Evolutionary conservation across 2,329 filamentous ascomycete species (phyloP), one percentile per base, ranked within the genome.

Genomic region (Balansia obtecta): DNA sequence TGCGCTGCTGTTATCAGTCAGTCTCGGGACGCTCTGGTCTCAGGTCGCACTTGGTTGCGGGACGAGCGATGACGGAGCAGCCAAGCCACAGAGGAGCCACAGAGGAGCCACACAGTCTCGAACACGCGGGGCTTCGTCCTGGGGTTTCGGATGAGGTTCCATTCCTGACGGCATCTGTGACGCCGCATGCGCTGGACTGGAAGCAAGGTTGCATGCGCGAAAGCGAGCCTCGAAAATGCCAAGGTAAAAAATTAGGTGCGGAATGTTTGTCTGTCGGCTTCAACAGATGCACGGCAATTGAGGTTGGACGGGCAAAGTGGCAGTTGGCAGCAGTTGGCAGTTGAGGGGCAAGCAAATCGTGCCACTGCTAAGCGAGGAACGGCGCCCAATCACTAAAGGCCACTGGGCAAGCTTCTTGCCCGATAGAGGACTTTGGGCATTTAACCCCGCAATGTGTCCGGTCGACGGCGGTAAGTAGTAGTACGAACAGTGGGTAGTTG

Each of bases 371-470:
- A 40, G 37, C 37, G 45, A 46, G 45, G 11, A 42, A 27, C 15
- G 40, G 40, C 47, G 47, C 15, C 47, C 47, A 49, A 49, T 49
- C 40, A 49, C 18, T 40, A 40, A 30, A 18, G 37, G 37, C 30
- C 47, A 13, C 39, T 2, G 15, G 40, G 20, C 8, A 20, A 16
- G 40, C 16, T 20, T 18, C 47, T 38, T 49, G 47, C 39, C 40
- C 38, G 32, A 37, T 37, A 18, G 47, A n/a, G 40, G 47, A 49
- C 37, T 27, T 16, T 37, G 38, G 47, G 22, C 22, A 34, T 39
- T 32, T 34, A 13, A 18, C 45, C 34, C 46, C 46, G 46, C 46
- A 44, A 22, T 10, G 13, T 6, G 18, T 20, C n/a, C 10, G n/a
- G 4, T 7, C 27, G 7, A 27, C 27, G 27, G 27, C 8, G 4